Evolutionary conservation across 2,329 filamentous ascomycete species (phyloP).

Genomic region (Colletotrichum sp.): DNA sequence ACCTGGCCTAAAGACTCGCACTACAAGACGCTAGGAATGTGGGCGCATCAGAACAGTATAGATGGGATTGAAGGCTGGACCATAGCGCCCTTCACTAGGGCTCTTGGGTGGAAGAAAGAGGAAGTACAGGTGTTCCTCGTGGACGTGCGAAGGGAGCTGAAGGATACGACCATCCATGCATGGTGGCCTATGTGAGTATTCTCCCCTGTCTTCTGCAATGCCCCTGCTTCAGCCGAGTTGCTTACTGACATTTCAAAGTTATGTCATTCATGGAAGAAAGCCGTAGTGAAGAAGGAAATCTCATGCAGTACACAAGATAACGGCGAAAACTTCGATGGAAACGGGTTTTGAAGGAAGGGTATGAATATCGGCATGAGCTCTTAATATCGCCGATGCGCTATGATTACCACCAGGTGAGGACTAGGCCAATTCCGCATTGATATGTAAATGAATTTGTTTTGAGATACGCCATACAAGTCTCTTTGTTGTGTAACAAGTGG

Average conservation of each 20-base stretch:
- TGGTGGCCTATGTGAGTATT: slow-evolving; percentile 41
- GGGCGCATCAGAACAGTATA: slow-evolving; percentile 34
- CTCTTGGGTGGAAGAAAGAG: slow-evolving; percentile 33
- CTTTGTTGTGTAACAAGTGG: neutral
- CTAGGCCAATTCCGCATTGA: neutral
- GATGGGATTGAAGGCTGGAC: slow-evolving; percentile 39
- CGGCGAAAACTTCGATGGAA: neutral
- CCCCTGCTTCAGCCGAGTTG: neutral
- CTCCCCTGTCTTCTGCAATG: neutral
- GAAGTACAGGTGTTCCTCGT: slow-evolving; percentile 38
- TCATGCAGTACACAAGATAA: neutral
- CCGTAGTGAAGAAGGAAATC: neutral
- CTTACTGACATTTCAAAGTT: neutral
- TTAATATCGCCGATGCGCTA: neutral
- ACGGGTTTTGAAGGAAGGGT: neutral
- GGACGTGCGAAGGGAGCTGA: slow-evolving; percentile 36
- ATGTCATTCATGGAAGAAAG: neutral
- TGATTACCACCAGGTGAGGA: neutral
- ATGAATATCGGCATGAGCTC: neutral
- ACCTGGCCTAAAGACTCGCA: slow-evolving; percentile 55
- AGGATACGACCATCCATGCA: slow-evolving; percentile 35
- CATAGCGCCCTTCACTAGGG: slow-evolving; percentile 38
- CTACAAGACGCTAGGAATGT: slow-evolving; percentile 54
- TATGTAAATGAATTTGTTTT: neutral
- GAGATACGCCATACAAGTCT: neutral